phyloP scores from a whole-genome alignment of 2,329 filamentous ascomycete genomes.

The Epichloe aotearoae region DNA sequence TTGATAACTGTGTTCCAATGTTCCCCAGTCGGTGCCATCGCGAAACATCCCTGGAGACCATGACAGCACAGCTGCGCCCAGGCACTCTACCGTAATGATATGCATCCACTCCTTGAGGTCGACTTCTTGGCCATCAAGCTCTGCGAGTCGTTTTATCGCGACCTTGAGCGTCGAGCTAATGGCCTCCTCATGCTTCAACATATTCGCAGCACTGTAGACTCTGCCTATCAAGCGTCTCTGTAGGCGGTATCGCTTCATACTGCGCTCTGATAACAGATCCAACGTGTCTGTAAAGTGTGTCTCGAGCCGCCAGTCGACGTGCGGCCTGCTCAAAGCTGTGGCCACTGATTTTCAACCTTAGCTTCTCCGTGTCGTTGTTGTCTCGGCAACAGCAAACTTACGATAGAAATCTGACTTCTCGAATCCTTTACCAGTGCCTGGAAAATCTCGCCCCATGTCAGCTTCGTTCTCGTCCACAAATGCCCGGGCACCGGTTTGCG shows the following conservation, averaged over 20 bases:
- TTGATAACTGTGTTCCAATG: constrained; percentile 34
- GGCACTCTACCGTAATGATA: constrained; percentile 38
- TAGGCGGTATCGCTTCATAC: constrained; percentile 31
- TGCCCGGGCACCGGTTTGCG: constrained; percentile 5
- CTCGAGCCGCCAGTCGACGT: constrained; percentile 24
- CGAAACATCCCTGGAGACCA: constrained; percentile 38
- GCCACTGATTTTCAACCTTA: constrained; percentile 22
- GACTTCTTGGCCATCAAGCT: constrained; percentile 25
- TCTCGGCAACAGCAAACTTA: constrained; percentile 14
- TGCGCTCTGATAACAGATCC: constrained; percentile 36
- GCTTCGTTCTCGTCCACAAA: not conserved
- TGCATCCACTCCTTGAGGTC: constrained; percentile 45
- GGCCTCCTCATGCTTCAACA: constrained; percentile 27
- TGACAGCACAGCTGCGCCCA: constrained; percentile 34
- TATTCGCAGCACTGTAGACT: constrained; percentile 29
- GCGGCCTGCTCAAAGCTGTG: constrained; percentile 11
- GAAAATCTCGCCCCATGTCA: not conserved
- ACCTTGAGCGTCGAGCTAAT: constrained; percentile 27
- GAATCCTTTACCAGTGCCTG: constrained; percentile 33
- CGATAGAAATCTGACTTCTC: constrained; percentile 41
- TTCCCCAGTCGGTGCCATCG: constrained; percentile 30
- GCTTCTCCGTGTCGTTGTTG: not conserved
- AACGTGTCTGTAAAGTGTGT: constrained; percentile 29
- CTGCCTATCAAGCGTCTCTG: constrained; percentile 38
- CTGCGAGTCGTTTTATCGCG: constrained; percentile 22